Base-by-base conservation (phyloP, 2,329 filamentous ascomycete species). In the Alternaria panax region DNA sequence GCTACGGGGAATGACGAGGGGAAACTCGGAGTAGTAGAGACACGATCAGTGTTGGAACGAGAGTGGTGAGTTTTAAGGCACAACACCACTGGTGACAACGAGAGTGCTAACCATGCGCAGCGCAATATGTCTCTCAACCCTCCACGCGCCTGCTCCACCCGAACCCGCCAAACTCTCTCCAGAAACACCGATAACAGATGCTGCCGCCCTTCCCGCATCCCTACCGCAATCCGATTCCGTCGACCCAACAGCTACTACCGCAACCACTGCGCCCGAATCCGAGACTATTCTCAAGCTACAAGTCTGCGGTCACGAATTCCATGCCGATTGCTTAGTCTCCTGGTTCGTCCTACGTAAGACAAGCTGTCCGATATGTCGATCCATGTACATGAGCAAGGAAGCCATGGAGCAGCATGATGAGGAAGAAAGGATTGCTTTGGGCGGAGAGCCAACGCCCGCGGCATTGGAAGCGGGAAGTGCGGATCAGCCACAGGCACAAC, bases 41-140 rank as follows among this genome's bases (percentile, higher is more conserved):
- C 50, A n/a, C 24, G 36, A 3, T 75, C 73, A 2, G 52, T 66
- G 4, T 25, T 65, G 8, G 73, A 73, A 30, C 58, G 51, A 51
- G 73, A 75, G 53, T 75, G 73, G 73, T 73, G 59, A 43, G 73
- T 47, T 30, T 7, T 3, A 12, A 5, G 14, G 9, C 3, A 14
- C 7, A 11, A 2, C 12, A 38, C 2, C 8, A 38, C 18, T 3
- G 20, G 11, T 28, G 4, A 3, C 28, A 32, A 14, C 7, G 16
- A 25, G 20, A 32, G 43, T 25, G 20, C 59, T 72, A 42, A 22
- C 27, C 12, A 0, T 6, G 30, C 7, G 5, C 53, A 76, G 74
- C 57, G 70, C 72, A 20, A 75, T 76, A 51, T 76, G 73, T 60
- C 73, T 76, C 8, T 75, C 70, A 5, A 60, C 67, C 2, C 63